Evolutionary conservation across 176 grass and related monocot genomes (phyloP), one percentile per base, ranked within the genome.

Genomic region (Juncus effusus): DNA sequence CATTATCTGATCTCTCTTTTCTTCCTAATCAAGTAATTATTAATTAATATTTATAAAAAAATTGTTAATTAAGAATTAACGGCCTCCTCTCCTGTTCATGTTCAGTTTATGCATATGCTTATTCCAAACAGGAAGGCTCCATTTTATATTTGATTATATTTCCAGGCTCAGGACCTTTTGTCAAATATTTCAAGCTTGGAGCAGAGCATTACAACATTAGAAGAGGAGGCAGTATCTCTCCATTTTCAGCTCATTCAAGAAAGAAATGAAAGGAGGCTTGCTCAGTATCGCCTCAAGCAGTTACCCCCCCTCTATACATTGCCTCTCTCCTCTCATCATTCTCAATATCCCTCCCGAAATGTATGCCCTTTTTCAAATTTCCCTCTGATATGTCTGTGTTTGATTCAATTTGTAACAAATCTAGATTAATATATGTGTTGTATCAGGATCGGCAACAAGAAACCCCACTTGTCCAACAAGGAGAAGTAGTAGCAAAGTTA

Each of bases 191-290:
- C 82, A 72, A 77, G 62, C 0, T 73, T 97, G 14, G 88, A 91
- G 56, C 63, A 63, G 7, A 72, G 63, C 9, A 63, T 89, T 71
- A n/a, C 73, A 8, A 83, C 77, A 76, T 75, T 97, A 16, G 93
- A 97, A 82, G 88, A 97, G 72, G 87, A 91, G 64, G 83, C 91
- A 68, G 83, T 89, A 2, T 67, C 85, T 59, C 82, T 97, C 57
- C 88, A 97, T 67, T 86, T 91, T 82, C 82, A 92, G 80, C 80
- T 97, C 66, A 97, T 84, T 64, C 93, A 97, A 80, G 93, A 97
- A 84, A 81, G 88, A 61, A 91, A 97, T 77, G 93, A 97, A 76
- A 81, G 93, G 61, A 79, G 82, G 45, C 82, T 97, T 75, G 72
- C 84, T 19, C 84, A 92, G 80, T 91, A 97, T 72, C 80, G 67